Conservation (phyloP, 1,139 yeast genomes). For the Yamadazyma aaseri region DNA sequence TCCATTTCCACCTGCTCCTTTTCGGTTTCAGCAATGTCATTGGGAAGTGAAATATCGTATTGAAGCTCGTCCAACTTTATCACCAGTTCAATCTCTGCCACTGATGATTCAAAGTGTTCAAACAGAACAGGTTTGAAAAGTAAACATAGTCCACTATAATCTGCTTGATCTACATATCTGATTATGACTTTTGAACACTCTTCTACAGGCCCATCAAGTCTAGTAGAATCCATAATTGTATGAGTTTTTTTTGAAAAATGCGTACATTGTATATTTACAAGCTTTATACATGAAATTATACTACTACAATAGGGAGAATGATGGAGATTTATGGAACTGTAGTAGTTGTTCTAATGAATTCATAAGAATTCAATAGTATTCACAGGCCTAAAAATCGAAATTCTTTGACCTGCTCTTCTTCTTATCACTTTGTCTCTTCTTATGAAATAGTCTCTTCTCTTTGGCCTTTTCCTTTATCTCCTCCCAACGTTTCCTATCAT, state of each 20-base stretch:
- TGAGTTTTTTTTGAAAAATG: not conserved
- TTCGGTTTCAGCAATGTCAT: constrained; percentile 1
- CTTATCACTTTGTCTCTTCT: constrained; percentile 54
- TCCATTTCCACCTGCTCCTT: constrained; percentile 2
- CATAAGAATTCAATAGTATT: too few relatives aligned
- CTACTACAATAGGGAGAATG: too few relatives aligned
- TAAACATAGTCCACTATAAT: too few relatives aligned
- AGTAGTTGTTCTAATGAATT: too few relatives aligned
- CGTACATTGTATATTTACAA: too few relatives aligned
- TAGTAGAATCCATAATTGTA: constrained; percentile 1
- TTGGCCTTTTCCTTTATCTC: constrained; percentile 44
- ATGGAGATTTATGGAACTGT: too few relatives aligned
- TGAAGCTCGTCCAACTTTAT: constrained; percentile 1
- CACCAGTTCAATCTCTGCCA: not conserved
- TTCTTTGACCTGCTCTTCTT: constrained; percentile 49
- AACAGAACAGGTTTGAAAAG: not conserved
- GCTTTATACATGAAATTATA: too few relatives aligned
- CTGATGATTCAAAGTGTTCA: not conserved
- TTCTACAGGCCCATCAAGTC: constrained; percentile 1
- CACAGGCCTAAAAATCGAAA: constrained; percentile 27
- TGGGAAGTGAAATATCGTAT: constrained; percentile 4
- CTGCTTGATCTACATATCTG: too few relatives aligned
- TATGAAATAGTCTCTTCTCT: constrained; percentile 49
- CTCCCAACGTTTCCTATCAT: constrained; percentile 56
- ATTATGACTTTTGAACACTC: not conserved